Evolutionary conservation across 352 stramenopile genomes (phyloP).

Genomic region (Pythium angustatum): DNA sequence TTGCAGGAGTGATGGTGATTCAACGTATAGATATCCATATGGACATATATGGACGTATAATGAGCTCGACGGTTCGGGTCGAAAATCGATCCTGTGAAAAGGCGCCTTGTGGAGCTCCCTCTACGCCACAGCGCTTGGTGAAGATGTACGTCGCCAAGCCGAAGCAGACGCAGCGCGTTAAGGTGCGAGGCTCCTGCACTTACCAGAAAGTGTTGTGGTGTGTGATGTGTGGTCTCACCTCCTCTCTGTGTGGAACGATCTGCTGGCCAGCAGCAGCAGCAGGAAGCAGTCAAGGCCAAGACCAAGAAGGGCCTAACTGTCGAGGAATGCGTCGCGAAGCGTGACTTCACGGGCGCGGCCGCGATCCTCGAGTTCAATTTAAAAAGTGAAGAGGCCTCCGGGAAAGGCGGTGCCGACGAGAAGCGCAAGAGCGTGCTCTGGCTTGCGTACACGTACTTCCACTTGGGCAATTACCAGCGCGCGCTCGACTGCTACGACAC

Average conservation of each 20-base stretch:
- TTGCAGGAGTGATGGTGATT: slow-evolving; percentile 14
- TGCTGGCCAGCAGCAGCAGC: slow-evolving; percentile 32
- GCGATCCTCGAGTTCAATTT: slow-evolving; percentile 95
- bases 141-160: slow-evolving; percentile 81
- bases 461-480: slow-evolving; percentile 93
- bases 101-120: too few species aligned
- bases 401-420: slow-evolving; percentile 30
- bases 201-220: background rate
- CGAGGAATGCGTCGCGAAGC: slow-evolving; percentile 72
- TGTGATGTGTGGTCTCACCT: background rate
- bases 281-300: slow-evolving; percentile 71
- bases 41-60: slow-evolving; percentile 15
- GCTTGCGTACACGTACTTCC: slow-evolving; percentile 95
- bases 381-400: slow-evolving; percentile 76
- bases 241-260: background rate
- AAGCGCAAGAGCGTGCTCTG: slow-evolving; percentile 87
- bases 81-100: background rate
- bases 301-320: slow-evolving; percentile 76
- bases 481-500: slow-evolving; percentile 91
- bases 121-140: too few species aligned
- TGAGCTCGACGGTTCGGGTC: too few species aligned
- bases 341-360: slow-evolving; percentile 94
- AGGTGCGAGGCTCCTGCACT: slow-evolving; percentile 26
- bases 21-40: slow-evolving; percentile 20
- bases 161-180: slow-evolving; percentile 70